Base-by-base conservation (phyloP, 2,329 filamentous ascomycete species). In the Calycina marina region DNA sequence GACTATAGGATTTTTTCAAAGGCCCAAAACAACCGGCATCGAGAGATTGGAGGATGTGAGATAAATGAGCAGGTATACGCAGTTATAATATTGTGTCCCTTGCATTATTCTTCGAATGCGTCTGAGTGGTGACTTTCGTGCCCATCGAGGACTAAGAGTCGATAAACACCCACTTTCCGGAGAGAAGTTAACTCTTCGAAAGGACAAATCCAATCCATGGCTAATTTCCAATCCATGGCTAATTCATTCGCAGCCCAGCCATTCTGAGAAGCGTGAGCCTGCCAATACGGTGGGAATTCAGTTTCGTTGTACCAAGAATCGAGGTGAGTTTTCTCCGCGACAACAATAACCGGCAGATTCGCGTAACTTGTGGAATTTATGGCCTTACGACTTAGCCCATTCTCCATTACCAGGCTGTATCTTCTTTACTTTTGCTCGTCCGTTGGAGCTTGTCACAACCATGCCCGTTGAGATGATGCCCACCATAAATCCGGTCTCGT, bases 41-140 rank as follows among this genome's bases (percentile, higher is more conserved):
- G 25, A 57, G 49, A 9, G 50, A 54, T 38, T 59, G 45, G 10
- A 55, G 43, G 9, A 55, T 37, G 41, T 57, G 43, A 18, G 49
- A 57, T 14, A 42, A 51, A 40, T 56, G 40, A 5, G 43, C 2
- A 18, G 43, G 52, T 31, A 57, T 52, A 33, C 40, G 57, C 33
- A 57, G 44, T 39, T 26, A 52, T 46, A 36, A 57, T 53, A 29
- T 53, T 49, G 32, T 53, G 38, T 15, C 51, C 29, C 25, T 41
- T 38, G 39, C 39, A 56, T 32, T 44, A 44, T 14, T 46, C 20
- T 13, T 52, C 32, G 34, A 58, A 56, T 35, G 53, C 31, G n/a
- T 40, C 28, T 3, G 41, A 50, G 25, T 49, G 15, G 40, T 57
- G 43, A 37, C 47, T 56, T 12, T 41, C 32, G 42, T 58, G 39